Evolutionary conservation across 495 filamentous ascomycete genomes (phyloP), one percentile per base, ranked within the genome.

Genomic region (Podospora pseudopauciseta): DNA sequence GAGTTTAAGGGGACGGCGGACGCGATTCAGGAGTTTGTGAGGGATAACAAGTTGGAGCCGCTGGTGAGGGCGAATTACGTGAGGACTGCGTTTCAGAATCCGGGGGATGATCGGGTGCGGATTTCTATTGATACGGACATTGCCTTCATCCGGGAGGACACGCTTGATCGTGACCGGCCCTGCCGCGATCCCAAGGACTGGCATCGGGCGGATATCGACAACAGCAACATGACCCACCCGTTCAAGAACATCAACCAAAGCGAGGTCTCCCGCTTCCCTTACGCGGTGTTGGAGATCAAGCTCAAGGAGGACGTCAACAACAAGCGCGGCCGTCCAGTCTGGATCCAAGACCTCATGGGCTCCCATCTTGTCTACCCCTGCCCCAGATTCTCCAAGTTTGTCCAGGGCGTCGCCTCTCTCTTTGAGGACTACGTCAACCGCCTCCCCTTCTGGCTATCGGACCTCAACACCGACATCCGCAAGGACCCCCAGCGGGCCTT

Each of bases 401-500:
- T 94, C 23, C 95, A 99, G 71, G 95, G 96, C 67, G 88, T 96
- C 2, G 93, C 94, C 15, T 87, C 88, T 53, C 82, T 98, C 7
- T 98, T 97, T 73, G 96, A 98, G 68, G 96, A 98, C 75, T 83
- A 96, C 75, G 94, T 99, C 77, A 98, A 98, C 80, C 92, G 85
- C 66, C 88, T 99, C 67, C 95, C 95, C 4, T 97, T 98, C 84
- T 99, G 95, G 95, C 86, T 97, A 3, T 86, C 89, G 67, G 91
- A 94, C 64, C 81, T 97, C 11, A 94, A 97, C 70, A 92, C 86
- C 44, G 95, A 99, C 72, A 98, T 99, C 72, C 87, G 93, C 64
- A 91, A 90, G 71, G 95, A 99, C 75, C 95, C 95, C 2, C 89
- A 95, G 74, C 85, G 86, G 39, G 95, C 96, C 1, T 98, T 96